These are phyloP conservation scores for Blastobotrys indianensis DNA, from an alignment of 1,139 yeast genomes.

Conservation along the genomic window DNA sequence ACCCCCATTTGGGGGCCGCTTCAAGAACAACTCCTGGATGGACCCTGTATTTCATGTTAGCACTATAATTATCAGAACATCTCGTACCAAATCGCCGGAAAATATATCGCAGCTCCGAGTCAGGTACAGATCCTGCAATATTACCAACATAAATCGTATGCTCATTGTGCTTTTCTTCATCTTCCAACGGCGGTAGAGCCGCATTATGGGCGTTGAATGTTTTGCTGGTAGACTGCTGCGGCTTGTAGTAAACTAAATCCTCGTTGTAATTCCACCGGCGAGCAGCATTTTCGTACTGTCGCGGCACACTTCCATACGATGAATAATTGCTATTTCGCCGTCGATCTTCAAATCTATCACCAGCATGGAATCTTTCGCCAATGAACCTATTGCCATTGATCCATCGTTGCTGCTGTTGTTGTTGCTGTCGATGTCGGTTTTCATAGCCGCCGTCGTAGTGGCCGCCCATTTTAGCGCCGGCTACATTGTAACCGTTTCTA, in stretches of 20 bases:
- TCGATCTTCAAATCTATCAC: too few species aligned
- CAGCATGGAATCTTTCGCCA: too few species aligned
- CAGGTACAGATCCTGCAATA: background rate
- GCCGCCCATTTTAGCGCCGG: background rate
- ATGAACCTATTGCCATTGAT: too few species aligned
- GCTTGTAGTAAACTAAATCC: too few species aligned
- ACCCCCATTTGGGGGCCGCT: background rate
- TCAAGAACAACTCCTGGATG: conserved; percentile 2
- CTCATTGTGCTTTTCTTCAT: conserved; percentile 4
- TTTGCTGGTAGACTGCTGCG: too few species aligned
- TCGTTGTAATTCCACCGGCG: too few species aligned
- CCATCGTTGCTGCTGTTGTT: background rate
- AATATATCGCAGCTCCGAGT: background rate
- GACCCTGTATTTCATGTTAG: background rate
- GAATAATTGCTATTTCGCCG: too few species aligned
- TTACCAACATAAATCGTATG: conserved; percentile 9
- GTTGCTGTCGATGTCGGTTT: too few species aligned
- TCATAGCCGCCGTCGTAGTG: background rate
- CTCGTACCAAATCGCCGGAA: conserved; percentile 7
- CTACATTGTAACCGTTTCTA: background rate
- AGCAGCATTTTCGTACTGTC: too few species aligned
- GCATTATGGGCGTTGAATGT: too few species aligned
- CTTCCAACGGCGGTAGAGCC: background rate
- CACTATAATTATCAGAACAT: background rate
- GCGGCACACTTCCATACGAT: too few species aligned